Conservation (phyloP, 2,329 filamentous ascomycete genomes). For the Pseudopyricularia cyperi region DNA sequence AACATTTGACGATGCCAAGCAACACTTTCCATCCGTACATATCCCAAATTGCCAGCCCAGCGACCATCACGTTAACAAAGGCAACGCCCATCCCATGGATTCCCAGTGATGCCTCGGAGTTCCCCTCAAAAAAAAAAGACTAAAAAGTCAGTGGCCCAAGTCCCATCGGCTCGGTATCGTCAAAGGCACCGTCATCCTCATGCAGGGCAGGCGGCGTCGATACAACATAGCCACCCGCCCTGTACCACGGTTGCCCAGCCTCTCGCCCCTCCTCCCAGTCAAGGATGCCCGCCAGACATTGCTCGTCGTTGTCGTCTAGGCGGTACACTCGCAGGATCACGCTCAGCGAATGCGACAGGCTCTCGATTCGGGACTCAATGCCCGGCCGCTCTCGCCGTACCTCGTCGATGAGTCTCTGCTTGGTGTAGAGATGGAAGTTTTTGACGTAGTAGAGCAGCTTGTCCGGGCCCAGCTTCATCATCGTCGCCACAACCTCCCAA, state of each 20-base stretch:
- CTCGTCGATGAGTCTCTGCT: conserved; percentile 27
- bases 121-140: too few relatives aligned
- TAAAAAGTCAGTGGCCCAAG: background rate
- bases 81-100: too few relatives aligned
- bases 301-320: background rate
- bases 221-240: background rate
- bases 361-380: conserved; percentile 32
- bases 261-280: conserved; percentile 17
- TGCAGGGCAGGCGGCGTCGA: background rate
- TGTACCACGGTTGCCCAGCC: background rate
- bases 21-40: too few relatives aligned
- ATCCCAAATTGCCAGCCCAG: too few relatives aligned
- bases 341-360: conserved; percentile 15
- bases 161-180: background rate
- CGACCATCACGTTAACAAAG: too few relatives aligned
- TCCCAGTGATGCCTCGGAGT: too few relatives aligned
- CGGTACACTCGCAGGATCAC: conserved; percentile 5
- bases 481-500: conserved; percentile 19
- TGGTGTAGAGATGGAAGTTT: conserved; percentile 30
- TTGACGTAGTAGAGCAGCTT: conserved; percentile 36
- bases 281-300: conserved; percentile 18
- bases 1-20: too few relatives aligned
- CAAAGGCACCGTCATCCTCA: background rate
- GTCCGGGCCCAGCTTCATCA: conserved; percentile 34
- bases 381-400: conserved; percentile 24